A percentile compares a stretch with the other conserved stretches of the same genome.
Conservation (phyloP, 345 rosid genomes). For the Citrus maxima region DNA sequence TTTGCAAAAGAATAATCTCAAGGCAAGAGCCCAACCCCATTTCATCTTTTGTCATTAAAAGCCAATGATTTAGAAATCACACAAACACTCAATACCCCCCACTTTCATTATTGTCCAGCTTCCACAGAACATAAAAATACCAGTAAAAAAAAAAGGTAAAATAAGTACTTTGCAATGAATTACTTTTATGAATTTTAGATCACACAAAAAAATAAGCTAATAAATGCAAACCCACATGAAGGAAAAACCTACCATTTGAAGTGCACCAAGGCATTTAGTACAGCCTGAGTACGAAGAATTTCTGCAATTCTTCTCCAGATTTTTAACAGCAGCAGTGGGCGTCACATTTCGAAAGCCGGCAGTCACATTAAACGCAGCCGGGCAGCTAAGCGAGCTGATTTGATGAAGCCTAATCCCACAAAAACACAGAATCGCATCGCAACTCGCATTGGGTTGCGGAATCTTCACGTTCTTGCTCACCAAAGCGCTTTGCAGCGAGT, state of each 20-base stretch:
- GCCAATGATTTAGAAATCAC: background rate
- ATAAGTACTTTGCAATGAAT: background rate
- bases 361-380: constrained; percentile 85
- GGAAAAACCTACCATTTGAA: constrained; percentile 64
- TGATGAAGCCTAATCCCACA: constrained; percentile 97
- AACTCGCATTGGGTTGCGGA: constrained; percentile 80
- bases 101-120: background rate
- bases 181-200: background rate
- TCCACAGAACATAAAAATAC: background rate
- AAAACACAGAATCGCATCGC: constrained; percentile 85
- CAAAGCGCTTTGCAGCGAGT: constrained; percentile 79
- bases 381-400: constrained; percentile 90
- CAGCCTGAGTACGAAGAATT: constrained; percentile 93
- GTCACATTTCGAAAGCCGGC: constrained; percentile 67
- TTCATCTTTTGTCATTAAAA: background rate
- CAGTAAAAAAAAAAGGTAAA: background rate
- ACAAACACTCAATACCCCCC: background rate
- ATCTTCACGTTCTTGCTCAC: constrained; percentile 70
- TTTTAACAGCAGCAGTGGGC: constrained; percentile 84
- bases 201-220: constrained; percentile 16
- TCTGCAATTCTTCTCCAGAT: constrained; percentile 81
- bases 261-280: constrained; percentile 91
- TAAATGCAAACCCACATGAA: constrained; percentile 16
- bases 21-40: background rate
- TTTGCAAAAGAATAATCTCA: background rate